phyloP scores from a whole-genome alignment of 495 filamentous ascomycete species.

The Penicillium herquei region DNA sequence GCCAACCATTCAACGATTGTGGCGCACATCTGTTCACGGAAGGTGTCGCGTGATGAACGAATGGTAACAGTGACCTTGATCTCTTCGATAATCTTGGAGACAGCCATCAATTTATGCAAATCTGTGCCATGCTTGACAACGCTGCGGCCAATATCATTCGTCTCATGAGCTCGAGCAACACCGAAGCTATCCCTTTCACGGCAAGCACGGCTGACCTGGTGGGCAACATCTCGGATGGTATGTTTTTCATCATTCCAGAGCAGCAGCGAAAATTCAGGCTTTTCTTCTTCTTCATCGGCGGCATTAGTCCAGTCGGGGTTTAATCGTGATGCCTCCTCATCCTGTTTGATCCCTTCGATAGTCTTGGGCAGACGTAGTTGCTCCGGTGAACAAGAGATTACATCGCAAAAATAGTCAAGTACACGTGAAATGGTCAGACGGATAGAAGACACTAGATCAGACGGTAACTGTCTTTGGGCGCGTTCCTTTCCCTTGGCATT shows the following conservation, averaged over 20 bases:
- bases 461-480: slow-evolving; percentile 54
- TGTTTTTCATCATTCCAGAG: slow-evolving; percentile 99
- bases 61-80: slow-evolving; percentile 97
- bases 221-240: slow-evolving; percentile 83
- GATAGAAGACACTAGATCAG: slow-evolving; percentile 71
- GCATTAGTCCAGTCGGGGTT: slow-evolving; percentile 69
- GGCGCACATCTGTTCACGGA: slow-evolving; percentile 95
- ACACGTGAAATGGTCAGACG: slow-evolving; percentile 79
- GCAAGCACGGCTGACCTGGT: slow-evolving; percentile 90
- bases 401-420: slow-evolving; percentile 93
- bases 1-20: slow-evolving; percentile 97
- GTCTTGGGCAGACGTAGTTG: slow-evolving; percentile 85
- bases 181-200: slow-evolving; percentile 67
- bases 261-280: slow-evolving; percentile 79
- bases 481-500: slow-evolving; percentile 64
- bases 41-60: slow-evolving; percentile 88
- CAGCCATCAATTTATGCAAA: slow-evolving; percentile 65
- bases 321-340: slow-evolving; percentile 78
- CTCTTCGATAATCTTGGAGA: slow-evolving; percentile 82
- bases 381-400: slow-evolving; percentile 95
- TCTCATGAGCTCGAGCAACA: slow-evolving; percentile 74
- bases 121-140: slow-evolving; percentile 74
- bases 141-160: slow-evolving; percentile 80
- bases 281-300: slow-evolving; percentile 52
- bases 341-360: slow-evolving; percentile 69